These are phyloP conservation scores for Lagerstroemia speciosa DNA, from an alignment of 345 rosid genomes.

Conservation along the genomic window DNA sequence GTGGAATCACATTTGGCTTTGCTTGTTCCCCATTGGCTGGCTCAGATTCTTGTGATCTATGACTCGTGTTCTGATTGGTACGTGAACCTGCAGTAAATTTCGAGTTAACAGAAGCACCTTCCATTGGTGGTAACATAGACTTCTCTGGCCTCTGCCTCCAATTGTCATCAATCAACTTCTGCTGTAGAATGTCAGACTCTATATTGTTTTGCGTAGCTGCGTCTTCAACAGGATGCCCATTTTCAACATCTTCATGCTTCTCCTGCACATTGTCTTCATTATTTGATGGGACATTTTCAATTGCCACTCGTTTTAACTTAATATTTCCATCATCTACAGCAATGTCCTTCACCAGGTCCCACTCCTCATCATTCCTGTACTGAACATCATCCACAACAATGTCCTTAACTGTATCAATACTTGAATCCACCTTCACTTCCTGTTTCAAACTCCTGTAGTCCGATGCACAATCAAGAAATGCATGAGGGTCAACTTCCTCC, in stretches of 20 bases:
- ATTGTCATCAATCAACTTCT: conserved; percentile 25
- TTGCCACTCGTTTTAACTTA: conserved; percentile 22
- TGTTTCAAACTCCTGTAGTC: conserved; percentile 54
- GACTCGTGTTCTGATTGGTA: conserved; percentile 53
- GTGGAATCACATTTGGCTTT: conserved; percentile 60
- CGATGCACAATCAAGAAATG: conserved; percentile 69
- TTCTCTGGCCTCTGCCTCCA: conserved; percentile 47
- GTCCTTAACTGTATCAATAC: conserved; percentile 69
- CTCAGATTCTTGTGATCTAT: conserved; percentile 36
- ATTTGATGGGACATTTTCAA: conserved; percentile 25
- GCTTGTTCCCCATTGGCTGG: conserved; percentile 48
- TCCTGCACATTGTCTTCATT: conserved; percentile 25
- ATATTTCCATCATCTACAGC: conserved; percentile 60
- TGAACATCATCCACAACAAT: conserved; percentile 89
- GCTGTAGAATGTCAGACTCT: conserved; percentile 29
- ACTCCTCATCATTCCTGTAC: conserved; percentile 46
- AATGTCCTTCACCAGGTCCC: conserved; percentile 77
- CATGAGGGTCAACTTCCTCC: conserved; percentile 58
- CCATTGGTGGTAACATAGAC: conserved; percentile 34
- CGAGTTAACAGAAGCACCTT: conserved; percentile 31
- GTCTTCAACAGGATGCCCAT: conserved; percentile 36
- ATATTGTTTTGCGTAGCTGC: conserved; percentile 19
- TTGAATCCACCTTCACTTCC: conserved; percentile 35
- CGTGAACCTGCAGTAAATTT: conserved; percentile 44
- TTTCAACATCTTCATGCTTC: conserved; percentile 30